Evolutionary conservation across 148 eudicot species (phyloP).

Genomic region (Limonium bicolor): DNA sequence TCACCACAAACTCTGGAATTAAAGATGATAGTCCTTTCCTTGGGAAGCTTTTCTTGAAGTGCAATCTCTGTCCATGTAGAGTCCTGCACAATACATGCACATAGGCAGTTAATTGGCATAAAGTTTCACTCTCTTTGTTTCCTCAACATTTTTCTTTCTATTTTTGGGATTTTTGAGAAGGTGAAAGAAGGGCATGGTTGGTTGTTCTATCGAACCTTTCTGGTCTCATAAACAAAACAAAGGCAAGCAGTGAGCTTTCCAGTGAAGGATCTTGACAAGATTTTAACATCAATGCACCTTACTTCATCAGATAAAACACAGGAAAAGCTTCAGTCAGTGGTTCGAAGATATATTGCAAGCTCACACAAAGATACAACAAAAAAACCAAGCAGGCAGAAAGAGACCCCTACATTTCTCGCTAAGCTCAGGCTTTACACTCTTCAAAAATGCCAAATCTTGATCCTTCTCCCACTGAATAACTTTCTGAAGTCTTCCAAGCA

Average conservation of each 20-base stretch:
- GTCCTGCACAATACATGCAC: slow-evolving; percentile 29
- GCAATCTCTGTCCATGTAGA: slow-evolving; percentile 17
- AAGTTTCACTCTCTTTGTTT: neutral
- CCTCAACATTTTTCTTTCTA: neutral
- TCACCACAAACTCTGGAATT: slow-evolving; percentile 50
- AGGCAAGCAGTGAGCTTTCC: slow-evolving; percentile 75
- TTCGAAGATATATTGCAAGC: neutral
- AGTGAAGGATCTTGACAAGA: slow-evolving; percentile 58
- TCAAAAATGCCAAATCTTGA: slow-evolving; percentile 33
- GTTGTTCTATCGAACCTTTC: slow-evolving; percentile 26
- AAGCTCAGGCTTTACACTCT: slow-evolving; percentile 29
- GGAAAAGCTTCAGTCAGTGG: neutral
- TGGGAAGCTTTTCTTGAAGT: slow-evolving; percentile 15
- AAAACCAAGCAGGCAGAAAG: slow-evolving; percentile 1
- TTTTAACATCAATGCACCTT: slow-evolving; percentile 52
- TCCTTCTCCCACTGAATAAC: slow-evolving; percentile 67
- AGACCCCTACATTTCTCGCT: slow-evolving; percentile 31
- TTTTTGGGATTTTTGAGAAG: neutral
- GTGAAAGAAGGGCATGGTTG: neutral
- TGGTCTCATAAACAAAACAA: slow-evolving; percentile 34
- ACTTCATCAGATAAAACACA: slow-evolving; percentile 32
- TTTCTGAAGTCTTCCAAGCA: slow-evolving; percentile 57
- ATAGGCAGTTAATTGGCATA: neutral
- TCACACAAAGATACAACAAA: neutral
- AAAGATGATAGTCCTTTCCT: slow-evolving; percentile 46